Conservation (phyloP, 805 yeast genomes). For the Starmerella davenportii region DNA sequence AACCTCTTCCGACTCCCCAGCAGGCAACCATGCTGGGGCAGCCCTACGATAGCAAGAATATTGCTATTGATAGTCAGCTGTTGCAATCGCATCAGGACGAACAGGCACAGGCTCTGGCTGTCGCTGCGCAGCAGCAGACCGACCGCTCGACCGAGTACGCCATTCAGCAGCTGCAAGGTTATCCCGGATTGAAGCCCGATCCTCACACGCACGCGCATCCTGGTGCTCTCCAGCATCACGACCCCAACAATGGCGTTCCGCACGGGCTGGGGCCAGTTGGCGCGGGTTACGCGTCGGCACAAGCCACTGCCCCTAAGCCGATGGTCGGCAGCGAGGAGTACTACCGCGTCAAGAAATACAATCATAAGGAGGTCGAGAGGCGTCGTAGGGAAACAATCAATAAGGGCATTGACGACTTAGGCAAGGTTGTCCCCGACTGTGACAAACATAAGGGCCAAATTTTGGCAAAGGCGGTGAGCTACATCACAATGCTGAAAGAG, state of each 20-base stretch:
- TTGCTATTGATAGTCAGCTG: conserved; percentile 14
- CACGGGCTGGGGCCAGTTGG: conserved; percentile 6
- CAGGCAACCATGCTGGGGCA: conserved; percentile 12
- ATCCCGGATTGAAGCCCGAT: conserved; percentile 12
- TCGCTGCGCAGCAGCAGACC: conserved; percentile 13
- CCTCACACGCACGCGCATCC: conserved; percentile 6
- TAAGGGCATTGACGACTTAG: conserved; percentile 23
- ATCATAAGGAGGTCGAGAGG: conserved; percentile 40
- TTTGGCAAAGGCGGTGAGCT: conserved; percentile 72
- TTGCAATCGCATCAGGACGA: conserved; percentile 14
- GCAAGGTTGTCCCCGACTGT: conserved; percentile 29
- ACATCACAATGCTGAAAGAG: conserved; percentile 73
- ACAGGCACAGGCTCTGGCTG: conserved; percentile 13
- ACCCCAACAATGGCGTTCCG: conserved; percentile 6
- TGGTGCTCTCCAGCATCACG: conserved; percentile 1
- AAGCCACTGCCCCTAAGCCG: conserved; percentile 28
- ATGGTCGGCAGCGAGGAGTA: conserved; percentile 65
- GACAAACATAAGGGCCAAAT: conserved; percentile 68
- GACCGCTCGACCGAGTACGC: conserved; percentile 16
- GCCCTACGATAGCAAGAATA: conserved; percentile 13
- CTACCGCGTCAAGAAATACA: conserved; percentile 67
- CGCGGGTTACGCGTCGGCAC: conserved; percentile 1
- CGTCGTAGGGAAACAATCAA: conserved; percentile 23
- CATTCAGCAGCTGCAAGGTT: conserved; percentile 15
- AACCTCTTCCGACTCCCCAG: conserved; percentile 9